These are phyloP conservation scores for Ceriops decandra DNA, from an alignment of 345 rosid species.

Conservation along the genomic window DNA sequence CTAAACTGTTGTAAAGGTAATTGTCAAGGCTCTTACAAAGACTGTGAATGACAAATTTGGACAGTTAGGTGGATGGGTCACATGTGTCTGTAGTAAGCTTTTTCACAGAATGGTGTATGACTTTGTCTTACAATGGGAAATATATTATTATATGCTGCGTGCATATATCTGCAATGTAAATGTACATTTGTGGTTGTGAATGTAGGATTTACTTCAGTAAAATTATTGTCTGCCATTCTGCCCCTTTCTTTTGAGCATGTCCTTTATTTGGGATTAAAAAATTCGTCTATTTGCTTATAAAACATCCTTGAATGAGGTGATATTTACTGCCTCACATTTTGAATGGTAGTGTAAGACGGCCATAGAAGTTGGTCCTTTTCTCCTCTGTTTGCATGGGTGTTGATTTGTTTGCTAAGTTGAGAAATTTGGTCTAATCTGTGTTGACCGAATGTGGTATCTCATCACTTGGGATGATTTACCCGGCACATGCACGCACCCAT, in stretches of 20 bases:
- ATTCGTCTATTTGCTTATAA: background rate
- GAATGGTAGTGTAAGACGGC: no score
- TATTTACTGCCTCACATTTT: background rate
- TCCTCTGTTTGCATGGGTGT: no score
- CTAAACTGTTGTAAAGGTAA: conserved; percentile 14
- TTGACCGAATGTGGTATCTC: no score
- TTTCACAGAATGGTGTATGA: conserved; percentile 4
- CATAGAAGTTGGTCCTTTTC: no score
- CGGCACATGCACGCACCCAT: no score
- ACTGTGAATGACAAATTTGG: background rate
- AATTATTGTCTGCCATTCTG: background rate
- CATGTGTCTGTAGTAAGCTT: conserved; percentile 20
- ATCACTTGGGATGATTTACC: no score
- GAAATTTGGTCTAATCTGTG: no score
- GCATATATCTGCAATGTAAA: conserved; percentile 31
- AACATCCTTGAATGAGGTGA: background rate
- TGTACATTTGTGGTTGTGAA: conserved; percentile 10
- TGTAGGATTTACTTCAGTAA: background rate
- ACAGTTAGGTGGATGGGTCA: conserved; percentile 5
- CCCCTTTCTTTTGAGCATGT: no score
- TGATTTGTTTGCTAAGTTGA: no score
- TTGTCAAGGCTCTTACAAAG: conserved; percentile 2
- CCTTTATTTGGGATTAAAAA: no score
- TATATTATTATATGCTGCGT: conserved; percentile 24
- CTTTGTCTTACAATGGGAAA: conserved; percentile 25